These are phyloP conservation scores for Ilex asprella DNA, from an alignment of 257 asterid genomes.

Conservation along the genomic window DNA sequence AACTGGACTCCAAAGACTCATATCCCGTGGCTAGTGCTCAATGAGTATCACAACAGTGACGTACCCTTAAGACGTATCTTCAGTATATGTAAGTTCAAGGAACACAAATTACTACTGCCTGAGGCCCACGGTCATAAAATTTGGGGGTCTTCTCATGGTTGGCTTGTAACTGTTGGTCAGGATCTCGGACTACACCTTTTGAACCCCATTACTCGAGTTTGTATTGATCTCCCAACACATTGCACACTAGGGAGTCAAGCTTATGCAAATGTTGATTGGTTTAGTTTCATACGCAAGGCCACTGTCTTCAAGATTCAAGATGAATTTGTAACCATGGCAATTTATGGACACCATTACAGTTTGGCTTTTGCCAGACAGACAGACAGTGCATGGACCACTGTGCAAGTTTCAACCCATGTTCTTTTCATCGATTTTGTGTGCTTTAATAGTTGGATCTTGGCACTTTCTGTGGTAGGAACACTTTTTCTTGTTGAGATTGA, in stretches of 20 bases:
- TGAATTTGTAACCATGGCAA: constrained; percentile 7
- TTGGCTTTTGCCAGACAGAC: constrained; percentile 21
- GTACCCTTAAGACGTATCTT: constrained; percentile 9
- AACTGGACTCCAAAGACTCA: constrained; percentile 32
- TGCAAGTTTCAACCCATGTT: constrained; percentile 3
- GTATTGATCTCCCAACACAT: constrained; percentile 15
- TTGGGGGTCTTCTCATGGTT: constrained; percentile 30
- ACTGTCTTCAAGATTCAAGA: constrained; percentile 9
- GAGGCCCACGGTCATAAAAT: constrained; percentile 21
- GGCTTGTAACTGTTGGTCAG: constrained; percentile 16
- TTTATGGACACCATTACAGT: constrained; percentile 5
- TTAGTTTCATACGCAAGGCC: constrained; percentile 14
- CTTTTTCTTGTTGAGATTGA: constrained; percentile 12
- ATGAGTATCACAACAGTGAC: constrained; percentile 7
- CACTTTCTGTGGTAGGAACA: constrained; percentile 14
- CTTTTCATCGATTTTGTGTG: constrained; percentile 11
- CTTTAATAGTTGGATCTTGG: constrained; percentile 17
- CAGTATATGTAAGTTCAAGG: constrained; percentile 15
- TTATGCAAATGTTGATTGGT: constrained; percentile 9
- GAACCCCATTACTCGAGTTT: constrained; percentile 16
- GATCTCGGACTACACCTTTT: constrained; percentile 11
- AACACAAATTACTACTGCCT: constrained; percentile 12
- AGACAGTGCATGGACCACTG: constrained; percentile 14
- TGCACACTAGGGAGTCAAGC: not conserved
- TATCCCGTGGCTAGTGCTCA: constrained; percentile 29